A percentile compares a stretch with the other conserved stretches of the same genome.
phyloP scores from a whole-genome alignment of 2,329 filamentous ascomycete species.

The Lecanosticta acicola region DNA sequence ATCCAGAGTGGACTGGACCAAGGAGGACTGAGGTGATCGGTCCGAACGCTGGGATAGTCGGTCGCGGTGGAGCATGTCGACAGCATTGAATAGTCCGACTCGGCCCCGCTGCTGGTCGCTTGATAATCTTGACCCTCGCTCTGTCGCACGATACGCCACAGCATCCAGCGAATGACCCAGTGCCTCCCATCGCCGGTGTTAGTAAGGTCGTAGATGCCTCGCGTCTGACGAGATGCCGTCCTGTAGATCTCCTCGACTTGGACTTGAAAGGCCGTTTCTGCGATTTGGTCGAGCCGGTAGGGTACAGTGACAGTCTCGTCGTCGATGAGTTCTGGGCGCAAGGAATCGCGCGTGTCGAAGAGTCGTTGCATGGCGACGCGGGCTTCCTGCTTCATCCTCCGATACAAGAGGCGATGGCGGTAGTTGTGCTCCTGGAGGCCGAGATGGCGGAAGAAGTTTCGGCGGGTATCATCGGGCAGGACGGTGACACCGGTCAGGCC shows the following conservation, averaged over 20 bases:
- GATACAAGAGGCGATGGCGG: constrained; percentile 16
- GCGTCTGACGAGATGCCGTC: constrained; percentile 12
- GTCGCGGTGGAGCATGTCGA: constrained; percentile 11
- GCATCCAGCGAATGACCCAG: constrained; percentile 23
- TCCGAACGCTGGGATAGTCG: constrained; percentile 8
- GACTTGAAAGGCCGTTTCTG: constrained; percentile 16
- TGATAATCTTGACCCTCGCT: constrained; percentile 5
- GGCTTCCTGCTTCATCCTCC: constrained; percentile 20
- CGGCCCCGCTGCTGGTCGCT: constrained; percentile 12
- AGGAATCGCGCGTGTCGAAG: constrained; percentile 13
- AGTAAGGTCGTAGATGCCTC: constrained; percentile 18
- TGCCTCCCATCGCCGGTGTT: constrained; percentile 12
- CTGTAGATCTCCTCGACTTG: constrained; percentile 17
- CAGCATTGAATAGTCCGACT: constrained; percentile 12
- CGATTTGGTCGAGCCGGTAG: constrained; percentile 16
- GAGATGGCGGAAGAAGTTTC: constrained; percentile 17
- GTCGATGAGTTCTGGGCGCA: constrained; percentile 11
- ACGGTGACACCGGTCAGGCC: constrained; percentile 11
- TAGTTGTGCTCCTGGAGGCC: constrained; percentile 16
- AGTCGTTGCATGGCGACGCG: constrained; percentile 18
- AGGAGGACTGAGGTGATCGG: constrained; percentile 1
- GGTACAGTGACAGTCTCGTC: constrained; percentile 13
- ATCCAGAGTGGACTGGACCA: not conserved
- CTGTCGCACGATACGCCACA: constrained; percentile 18
- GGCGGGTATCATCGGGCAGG: constrained; percentile 15